Base-by-base conservation (phyloP, 2,329 filamentous ascomycete genomes). In the Venturia nashicola region DNA sequence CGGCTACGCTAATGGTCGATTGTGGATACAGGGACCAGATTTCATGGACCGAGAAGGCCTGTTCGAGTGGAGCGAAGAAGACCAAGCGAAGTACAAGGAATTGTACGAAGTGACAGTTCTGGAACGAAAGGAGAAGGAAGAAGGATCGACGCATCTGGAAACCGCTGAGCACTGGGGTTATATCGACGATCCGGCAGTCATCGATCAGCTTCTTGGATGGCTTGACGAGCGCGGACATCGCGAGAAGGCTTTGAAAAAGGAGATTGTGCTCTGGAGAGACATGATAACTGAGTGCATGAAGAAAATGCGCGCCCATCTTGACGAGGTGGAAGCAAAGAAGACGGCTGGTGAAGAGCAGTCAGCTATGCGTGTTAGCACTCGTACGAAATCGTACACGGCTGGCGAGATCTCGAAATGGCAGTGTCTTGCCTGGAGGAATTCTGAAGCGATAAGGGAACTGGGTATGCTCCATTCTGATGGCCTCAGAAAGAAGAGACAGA, bases 1-100 rank as follows among this genome's bases (percentile, higher is more conserved):
- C 27, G 87, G 84, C 9, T 99, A 97, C 72, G 92, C 93, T 48
- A 99, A 97, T 72, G 94, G 91, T 9, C 90, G 93, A 65, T 83
- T 99, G 64, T 99, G 94, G 94, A 86, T 99, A 16, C 94, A 99
- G 75, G 94, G 94, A 0, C 94, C 94, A 0, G 91, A 96, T 72
- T 87, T 93, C 64, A 83, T 96, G 72, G 92, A 96, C 75, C 84
- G 89, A 2, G 82, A 89, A 69, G 91, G 91, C 6, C 96, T 93
- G 72, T 90, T 96, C 68, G 90, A 97, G 67, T 80, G 94, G 68
- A 78, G 82, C 0, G 78, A 84, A 7, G 86, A 90, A 20, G 82
- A 87, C 66, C 84, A 91, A 72, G 83, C 86, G 65, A 86, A 90
- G 71, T 96, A 97, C 74, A 83, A 84, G 71, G 81, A 83, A 65